Evolutionary conservation across 805 yeast species (phyloP).

Genomic region (Monosporozyma yasuniensis): DNA sequence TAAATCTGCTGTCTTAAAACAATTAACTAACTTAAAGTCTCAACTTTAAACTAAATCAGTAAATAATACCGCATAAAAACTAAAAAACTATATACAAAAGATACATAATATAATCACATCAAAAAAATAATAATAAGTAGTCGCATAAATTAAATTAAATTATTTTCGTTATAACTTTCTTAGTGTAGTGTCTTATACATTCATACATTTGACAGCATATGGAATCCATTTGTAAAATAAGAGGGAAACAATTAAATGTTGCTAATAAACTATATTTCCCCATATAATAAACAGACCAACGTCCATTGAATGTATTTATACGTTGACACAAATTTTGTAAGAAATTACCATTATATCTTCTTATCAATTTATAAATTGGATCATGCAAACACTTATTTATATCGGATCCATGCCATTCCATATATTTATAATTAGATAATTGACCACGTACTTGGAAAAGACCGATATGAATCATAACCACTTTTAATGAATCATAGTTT

Average conservation of each 20-base stretch:
- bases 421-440: conserved; percentile 27
- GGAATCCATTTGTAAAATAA: neutral
- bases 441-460: conserved; percentile 25
- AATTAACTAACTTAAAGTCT: conserved; percentile 36
- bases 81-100: neutral
- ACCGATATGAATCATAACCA: conserved; percentile 22
- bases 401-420: conserved; percentile 19
- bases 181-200: neutral
- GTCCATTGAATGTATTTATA: conserved; percentile 12
- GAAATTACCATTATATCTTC: conserved; percentile 16
- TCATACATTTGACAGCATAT: neutral
- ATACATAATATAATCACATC: neutral
- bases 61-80: neutral
- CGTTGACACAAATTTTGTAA: conserved; percentile 9
- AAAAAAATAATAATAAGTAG: neutral
- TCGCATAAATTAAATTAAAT: neutral
- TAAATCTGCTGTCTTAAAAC: conserved; percentile 74
- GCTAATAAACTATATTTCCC: conserved; percentile 18
- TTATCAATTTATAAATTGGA: conserved; percentile 24
- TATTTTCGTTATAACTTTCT: neutral
- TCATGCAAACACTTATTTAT: conserved; percentile 16
- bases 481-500: conserved; percentile 8
- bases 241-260: conserved; percentile 3
- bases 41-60: conserved; percentile 13
- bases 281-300: conserved; percentile 10